A percentile compares a stretch with the other conserved stretches of the same genome.
Evolutionary conservation across 2,329 filamentous ascomycete species (phyloP).

Genomic region (Colletotrichum agaves): DNA sequence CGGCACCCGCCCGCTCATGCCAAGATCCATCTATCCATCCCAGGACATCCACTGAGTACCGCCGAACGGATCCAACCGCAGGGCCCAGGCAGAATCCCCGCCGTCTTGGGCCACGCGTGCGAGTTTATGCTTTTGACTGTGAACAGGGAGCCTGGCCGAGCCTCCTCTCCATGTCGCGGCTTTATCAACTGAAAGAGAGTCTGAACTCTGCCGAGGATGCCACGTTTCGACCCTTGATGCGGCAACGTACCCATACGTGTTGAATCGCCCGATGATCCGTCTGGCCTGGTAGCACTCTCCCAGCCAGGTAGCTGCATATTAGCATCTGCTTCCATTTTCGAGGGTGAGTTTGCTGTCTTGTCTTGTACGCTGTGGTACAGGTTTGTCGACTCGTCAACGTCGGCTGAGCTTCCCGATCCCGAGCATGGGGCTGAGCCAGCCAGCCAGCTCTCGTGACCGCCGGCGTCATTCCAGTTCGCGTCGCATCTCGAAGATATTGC

Average conservation of each 20-base stretch:
- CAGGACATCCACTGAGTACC: constrained; percentile 12
- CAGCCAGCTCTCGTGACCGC: neutral
- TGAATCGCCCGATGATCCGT: constrained; percentile 1
- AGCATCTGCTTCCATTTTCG: neutral
- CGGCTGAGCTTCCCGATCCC: constrained; percentile 6
- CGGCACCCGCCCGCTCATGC: constrained; percentile 27
- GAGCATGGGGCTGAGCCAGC: neutral
- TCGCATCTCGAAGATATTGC: too few relatives aligned
- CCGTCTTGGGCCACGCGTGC: constrained; percentile 19
- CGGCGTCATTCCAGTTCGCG: neutral
- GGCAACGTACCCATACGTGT: neutral
- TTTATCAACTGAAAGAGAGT: neutral
- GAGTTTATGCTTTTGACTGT: constrained; percentile 17
- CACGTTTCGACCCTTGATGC: constrained; percentile 18
- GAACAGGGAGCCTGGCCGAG: constrained; percentile 5
- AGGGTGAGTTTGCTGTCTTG: neutral
- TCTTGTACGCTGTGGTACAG: constrained; percentile 8
- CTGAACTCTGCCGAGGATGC: constrained; percentile 12
- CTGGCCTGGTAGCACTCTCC: neutral
- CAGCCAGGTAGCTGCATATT: neutral
- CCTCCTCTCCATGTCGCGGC: constrained; percentile 11
- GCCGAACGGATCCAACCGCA: constrained; percentile 32
- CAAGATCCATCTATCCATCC: constrained; percentile 25
- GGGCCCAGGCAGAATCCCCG: constrained; percentile 31
- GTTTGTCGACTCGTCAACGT: constrained; percentile 7